Base-by-base conservation (phyloP, 169 alveolate species). In the Plasmodium vinckei region DNA sequence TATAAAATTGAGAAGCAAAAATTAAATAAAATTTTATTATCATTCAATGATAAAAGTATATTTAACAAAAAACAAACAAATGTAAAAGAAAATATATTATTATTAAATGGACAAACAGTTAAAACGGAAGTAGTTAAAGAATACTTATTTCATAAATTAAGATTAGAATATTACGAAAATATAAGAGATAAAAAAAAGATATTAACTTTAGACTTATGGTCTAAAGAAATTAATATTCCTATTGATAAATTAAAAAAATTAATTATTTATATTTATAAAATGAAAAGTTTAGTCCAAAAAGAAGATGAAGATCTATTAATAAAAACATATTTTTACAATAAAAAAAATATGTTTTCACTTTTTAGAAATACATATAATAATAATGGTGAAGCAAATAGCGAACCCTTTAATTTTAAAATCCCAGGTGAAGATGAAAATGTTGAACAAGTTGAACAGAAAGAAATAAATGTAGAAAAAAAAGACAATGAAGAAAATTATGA, bases 111-210 rank as follows among this genome's bases (percentile, higher is more conserved):
- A 1, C 77, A 82, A 68, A 69, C 72, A 1, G 86, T 82, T 1
- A 82, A 68, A 5, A 69, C 70, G 7, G 90, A 82, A 19, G 84
- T 68, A 19, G 49, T 82, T 19, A 82, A 82, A 25, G 86, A 82
- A 17, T 82, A 82, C 47, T 9, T 82, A 46, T 82, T 82, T 46
- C 71, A 82, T 56, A 82, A 82, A 17, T 82, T 68, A 82, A 68
- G 84, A 65, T 56, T 82, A 68, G 90, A 82, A 47, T 82, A 82
- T 68, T 82, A 82, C 57, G 90, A 82, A 60, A 82, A 63, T 17
- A 82, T 82, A 56, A 82, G 90, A 59, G 90, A 82, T 47, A 82
- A 82, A 49, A 82, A 82, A 44, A 82, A 82, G 13, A 82, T 82
- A 2, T 72, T 82, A 27, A 82, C 86, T 1, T 33, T 82, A 60